These are phyloP conservation scores for Amylocystis lapponica DNA, from an alignment of 768 basidiomycete species.

Conservation along the genomic window DNA sequence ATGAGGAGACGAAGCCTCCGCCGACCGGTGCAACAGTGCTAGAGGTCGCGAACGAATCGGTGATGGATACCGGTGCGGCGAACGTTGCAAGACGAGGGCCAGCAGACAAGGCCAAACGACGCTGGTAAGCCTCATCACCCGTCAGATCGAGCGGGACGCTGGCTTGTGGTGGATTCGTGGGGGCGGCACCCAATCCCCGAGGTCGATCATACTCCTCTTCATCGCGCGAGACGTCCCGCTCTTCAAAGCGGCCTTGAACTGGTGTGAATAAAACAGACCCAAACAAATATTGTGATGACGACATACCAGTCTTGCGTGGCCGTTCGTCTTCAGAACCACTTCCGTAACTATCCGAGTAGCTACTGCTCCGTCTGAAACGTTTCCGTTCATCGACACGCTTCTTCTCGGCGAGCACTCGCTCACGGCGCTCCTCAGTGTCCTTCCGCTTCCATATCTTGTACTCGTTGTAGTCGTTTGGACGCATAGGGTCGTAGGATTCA, in stretches of 20 bases:
- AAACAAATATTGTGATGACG: too few relatives aligned
- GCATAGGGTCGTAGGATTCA: constrained; percentile 74
- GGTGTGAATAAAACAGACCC: too few relatives aligned
- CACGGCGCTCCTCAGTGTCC: constrained; percentile 69
- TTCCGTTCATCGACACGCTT: constrained; percentile 50
- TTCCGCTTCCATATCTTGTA: constrained; percentile 78
- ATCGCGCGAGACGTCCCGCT: too few relatives aligned
- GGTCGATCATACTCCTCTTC: constrained; percentile 48
- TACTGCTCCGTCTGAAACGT: constrained; percentile 38
- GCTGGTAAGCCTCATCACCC: constrained; percentile 78
- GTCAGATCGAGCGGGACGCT: constrained; percentile 43
- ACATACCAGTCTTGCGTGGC: constrained; percentile 62
- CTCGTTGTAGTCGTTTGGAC: constrained; percentile 87
- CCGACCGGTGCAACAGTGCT: too few relatives aligned
- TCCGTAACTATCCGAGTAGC: constrained; percentile 61
- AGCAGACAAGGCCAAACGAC: constrained; percentile 65
- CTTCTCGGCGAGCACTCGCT: constrained; percentile 37
- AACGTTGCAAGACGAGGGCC: constrained; percentile 17
- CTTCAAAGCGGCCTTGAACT: constrained; percentile 42
- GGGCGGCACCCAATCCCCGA: constrained; percentile 21
- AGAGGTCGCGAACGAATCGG: too few relatives aligned
- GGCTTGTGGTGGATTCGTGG: constrained; percentile 25
- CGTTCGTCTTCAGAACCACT: constrained; percentile 62
- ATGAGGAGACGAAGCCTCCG: neutral
- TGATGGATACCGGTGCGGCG: neutral